Conservation (phyloP, 164 flowering plant genomes). For the Protea cynaroides region DNA sequence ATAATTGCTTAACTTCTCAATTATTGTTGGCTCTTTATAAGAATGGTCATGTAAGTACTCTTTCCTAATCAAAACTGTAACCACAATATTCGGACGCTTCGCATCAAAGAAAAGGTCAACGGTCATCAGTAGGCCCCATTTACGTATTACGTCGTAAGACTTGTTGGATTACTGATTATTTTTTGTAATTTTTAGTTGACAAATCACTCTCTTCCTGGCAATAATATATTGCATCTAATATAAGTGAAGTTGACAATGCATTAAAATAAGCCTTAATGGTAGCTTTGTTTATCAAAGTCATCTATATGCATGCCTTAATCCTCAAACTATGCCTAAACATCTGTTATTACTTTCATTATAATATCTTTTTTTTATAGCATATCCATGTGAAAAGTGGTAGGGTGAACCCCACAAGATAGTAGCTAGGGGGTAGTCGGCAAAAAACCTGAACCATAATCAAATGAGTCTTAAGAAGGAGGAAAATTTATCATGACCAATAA, state of each 20-base stretch:
- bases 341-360: neutral
- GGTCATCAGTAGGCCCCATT: neutral
- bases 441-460: too few species aligned
- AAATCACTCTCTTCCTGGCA: neutral
- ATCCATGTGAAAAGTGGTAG: slow-evolving; percentile 4
- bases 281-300: slow-evolving; percentile 1
- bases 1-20: too few species aligned
- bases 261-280: slow-evolving; percentile 4
- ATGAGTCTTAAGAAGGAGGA: too few species aligned
- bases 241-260: slow-evolving; percentile 1
- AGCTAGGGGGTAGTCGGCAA: too few species aligned
- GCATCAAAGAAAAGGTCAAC: too few species aligned
- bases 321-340: slow-evolving; percentile 6
- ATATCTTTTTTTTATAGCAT: neutral
- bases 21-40: too few species aligned
- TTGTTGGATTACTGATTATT: neutral
- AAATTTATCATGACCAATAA: too few species aligned
- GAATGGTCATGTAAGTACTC: too few species aligned
- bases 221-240: neutral
- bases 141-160: neutral
- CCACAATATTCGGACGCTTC: too few species aligned
- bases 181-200: neutral
- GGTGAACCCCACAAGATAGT: too few species aligned
- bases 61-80: too few species aligned
- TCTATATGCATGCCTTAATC: neutral